Percentiles rank a stretch among this genome's conserved stretches.
phyloP scores from a whole-genome alignment of 2,329 filamentous ascomycete species.

The Sphaerulina populicola region DNA sequence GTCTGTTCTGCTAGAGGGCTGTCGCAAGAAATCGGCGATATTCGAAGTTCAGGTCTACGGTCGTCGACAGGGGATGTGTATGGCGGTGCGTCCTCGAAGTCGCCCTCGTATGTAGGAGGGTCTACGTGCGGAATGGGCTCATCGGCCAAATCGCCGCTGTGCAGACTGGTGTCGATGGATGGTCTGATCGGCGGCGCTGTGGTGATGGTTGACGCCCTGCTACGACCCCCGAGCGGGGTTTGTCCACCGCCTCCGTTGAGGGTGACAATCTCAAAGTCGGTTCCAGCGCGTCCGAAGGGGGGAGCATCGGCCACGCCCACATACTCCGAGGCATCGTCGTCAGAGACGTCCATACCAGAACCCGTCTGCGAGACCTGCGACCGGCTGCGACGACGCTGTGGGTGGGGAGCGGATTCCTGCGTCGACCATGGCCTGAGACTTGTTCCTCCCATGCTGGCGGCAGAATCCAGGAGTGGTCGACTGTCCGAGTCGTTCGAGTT shows the following conservation, averaged over 20 bases:
- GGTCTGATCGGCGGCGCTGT: conserved; percentile 19
- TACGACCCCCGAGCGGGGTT: conserved; percentile 19
- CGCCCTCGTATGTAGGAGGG: conserved; percentile 32
- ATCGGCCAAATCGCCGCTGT: conserved; percentile 26
- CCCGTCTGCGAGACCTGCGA: conserved; percentile 35
- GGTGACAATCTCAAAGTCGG: conserved; percentile 40
- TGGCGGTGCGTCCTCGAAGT: conserved; percentile 42
- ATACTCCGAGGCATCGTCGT: conserved; percentile 28
- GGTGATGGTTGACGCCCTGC: conserved; percentile 25
- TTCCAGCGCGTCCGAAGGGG: conserved; percentile 29
- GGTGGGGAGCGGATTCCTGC: conserved; percentile 10
- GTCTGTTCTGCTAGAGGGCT: conserved; percentile 2
- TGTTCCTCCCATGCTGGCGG: conserved; percentile 51
- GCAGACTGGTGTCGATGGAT: conserved; percentile 24
- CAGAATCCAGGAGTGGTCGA: conserved; percentile 61
- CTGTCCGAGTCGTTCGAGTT: conserved; percentile 66
- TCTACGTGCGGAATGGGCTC: conserved; percentile 27
- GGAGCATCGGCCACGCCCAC: conserved; percentile 24
- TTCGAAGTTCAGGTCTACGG: conserved; percentile 14
- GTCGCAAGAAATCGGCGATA: conserved; percentile 6
- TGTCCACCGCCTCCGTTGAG: conserved; percentile 32
- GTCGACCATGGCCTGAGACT: conserved; percentile 17
- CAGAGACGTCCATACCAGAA: conserved; percentile 36
- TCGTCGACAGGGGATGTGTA: conserved; percentile 38
- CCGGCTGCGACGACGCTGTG: conserved; percentile 37